These are phyloP conservation scores for Penicillium ucsense DNA, from an alignment of 495 filamentous ascomycete genomes.

Conservation along the genomic window DNA sequence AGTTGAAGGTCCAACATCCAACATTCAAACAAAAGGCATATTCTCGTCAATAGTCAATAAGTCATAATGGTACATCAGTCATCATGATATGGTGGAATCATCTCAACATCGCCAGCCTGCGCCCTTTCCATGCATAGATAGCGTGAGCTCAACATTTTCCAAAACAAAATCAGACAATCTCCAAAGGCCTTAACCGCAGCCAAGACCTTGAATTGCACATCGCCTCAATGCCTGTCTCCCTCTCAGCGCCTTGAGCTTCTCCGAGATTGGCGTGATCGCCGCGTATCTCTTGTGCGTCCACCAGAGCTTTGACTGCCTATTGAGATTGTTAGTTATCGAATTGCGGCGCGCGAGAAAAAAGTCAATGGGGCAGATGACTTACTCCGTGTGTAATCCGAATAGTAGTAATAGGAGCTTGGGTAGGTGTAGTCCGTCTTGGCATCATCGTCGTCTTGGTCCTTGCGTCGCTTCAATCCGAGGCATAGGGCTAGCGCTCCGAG, in stretches of 20 bases:
- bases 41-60: neutral
- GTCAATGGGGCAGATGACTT: slow-evolving; percentile 9
- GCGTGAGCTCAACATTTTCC: neutral
- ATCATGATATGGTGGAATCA: neutral
- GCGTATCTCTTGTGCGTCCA: slow-evolving; percentile 36
- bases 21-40: slow-evolving; percentile 8
- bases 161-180: neutral
- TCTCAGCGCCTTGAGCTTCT: slow-evolving; percentile 25
- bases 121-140: slow-evolving; percentile 20
- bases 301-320: slow-evolving; percentile 43
- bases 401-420: slow-evolving; percentile 38
- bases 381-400: slow-evolving; percentile 39
- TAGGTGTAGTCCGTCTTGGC: slow-evolving; percentile 37
- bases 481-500: slow-evolving; percentile 59
- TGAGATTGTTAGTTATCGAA: slow-evolving; percentile 6
- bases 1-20: slow-evolving; percentile 7
- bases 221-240: neutral
- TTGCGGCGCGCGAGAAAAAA: no score
- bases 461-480: slow-evolving; percentile 62
- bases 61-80: slow-evolving; percentile 27
- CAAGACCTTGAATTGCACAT: neutral
- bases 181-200: neutral
- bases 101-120: slow-evolving; percentile 9
- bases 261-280: slow-evolving; percentile 32
- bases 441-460: slow-evolving; percentile 40